Percentiles rank a stretch among this genome's conserved stretches.
Conservation (phyloP, 768 basidiomycete genomes). For the Plicaturopsis crispa region DNA sequence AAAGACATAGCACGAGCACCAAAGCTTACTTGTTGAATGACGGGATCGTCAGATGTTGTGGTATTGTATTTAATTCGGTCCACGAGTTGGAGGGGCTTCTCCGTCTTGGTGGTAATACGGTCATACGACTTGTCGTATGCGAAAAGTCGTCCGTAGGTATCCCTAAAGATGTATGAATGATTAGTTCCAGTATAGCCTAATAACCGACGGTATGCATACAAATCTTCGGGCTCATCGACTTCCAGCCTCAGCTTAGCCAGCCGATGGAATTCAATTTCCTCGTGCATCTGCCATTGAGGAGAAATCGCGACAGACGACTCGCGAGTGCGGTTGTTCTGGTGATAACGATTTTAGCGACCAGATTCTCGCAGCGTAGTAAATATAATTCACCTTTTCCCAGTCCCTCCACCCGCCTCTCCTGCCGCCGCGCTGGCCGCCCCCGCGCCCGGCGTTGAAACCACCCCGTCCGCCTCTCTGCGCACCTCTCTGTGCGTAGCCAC, state of each 20-base stretch:
- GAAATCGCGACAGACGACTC: conserved; percentile 93
- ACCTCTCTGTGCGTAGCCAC: conserved; percentile 34
- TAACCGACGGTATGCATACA: too few species aligned
- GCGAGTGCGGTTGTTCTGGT: conserved; percentile 71
- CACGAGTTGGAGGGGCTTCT: conserved; percentile 83
- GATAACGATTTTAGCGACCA: conserved; percentile 5
- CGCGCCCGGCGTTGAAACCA: conserved; percentile 33
- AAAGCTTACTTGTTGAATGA: conserved; percentile 75
- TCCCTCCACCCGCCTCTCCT: conserved; percentile 84
- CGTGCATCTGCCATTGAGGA: conserved; percentile 88
- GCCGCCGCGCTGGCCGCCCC: conserved; percentile 26
- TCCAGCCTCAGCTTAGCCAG: conserved; percentile 88
- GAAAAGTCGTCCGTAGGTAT: conserved; percentile 83
- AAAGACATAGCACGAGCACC: too few species aligned
- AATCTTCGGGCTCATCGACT: conserved; percentile 84
- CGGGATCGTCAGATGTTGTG: conserved; percentile 95
- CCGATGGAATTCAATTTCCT: conserved; percentile 95
- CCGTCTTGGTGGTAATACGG: conserved; percentile 89
- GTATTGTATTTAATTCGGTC: conserved; percentile 97
- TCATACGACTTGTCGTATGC: conserved; percentile 94
- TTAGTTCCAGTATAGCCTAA: conserved; percentile 7
- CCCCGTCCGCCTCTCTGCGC: conserved; percentile 37
- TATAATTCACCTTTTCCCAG: conserved; percentile 76
- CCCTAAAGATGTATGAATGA: conserved; percentile 33
- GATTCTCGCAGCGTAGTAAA: not conserved